These are phyloP conservation scores for Lichtheimia corymbifera DNA, from an alignment of 371 early-diverging fungal species.

Conservation along the genomic window DNA sequence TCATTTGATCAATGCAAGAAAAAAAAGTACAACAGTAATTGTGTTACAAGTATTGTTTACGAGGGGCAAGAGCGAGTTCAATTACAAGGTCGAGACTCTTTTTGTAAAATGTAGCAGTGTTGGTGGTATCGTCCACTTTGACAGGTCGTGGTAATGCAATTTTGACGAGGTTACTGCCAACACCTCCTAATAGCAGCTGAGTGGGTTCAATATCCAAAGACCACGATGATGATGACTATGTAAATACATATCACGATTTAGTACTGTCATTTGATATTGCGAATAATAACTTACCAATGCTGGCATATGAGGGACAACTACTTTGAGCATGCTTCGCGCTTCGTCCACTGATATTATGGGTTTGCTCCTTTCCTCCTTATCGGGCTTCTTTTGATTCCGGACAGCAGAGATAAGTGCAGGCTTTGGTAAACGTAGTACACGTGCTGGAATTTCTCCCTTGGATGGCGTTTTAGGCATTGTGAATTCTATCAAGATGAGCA, in stretches of 20 bases:
- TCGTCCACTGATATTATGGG: slow-evolving; percentile 13
- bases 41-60: slow-evolving; percentile 24
- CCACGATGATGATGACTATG: slow-evolving; percentile 26
- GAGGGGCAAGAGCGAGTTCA: slow-evolving; percentile 16
- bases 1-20: not conserved
- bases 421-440: slow-evolving; percentile 58
- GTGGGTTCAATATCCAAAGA: slow-evolving; percentile 37
- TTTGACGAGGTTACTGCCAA: slow-evolving; percentile 6
- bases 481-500: slow-evolving; percentile 45
- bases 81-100: slow-evolving; percentile 29
- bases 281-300: slow-evolving; percentile 23
- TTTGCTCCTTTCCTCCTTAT: slow-evolving; percentile 6
- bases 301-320: slow-evolving; percentile 37
- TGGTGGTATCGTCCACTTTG: slow-evolving; percentile 18
- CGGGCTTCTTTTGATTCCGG: slow-evolving; percentile 8
- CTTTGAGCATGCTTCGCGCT: slow-evolving; percentile 19
- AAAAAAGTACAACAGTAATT: slow-evolving; percentile 5
- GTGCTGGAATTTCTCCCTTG: slow-evolving; percentile 63
- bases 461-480: slow-evolving; percentile 57
- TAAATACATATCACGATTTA: not conserved
- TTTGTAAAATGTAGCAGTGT: slow-evolving; percentile 30
- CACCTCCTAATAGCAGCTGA: slow-evolving; percentile 24
- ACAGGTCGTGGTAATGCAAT: slow-evolving; percentile 19
- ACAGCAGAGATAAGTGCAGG: slow-evolving; percentile 51
- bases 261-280: not conserved